Percentiles rank a stretch among this genome's conserved stretches.
These are phyloP conservation scores for Leccinum broughii DNA, from an alignment of 768 basidiomycete genomes.

Conservation along the genomic window DNA sequence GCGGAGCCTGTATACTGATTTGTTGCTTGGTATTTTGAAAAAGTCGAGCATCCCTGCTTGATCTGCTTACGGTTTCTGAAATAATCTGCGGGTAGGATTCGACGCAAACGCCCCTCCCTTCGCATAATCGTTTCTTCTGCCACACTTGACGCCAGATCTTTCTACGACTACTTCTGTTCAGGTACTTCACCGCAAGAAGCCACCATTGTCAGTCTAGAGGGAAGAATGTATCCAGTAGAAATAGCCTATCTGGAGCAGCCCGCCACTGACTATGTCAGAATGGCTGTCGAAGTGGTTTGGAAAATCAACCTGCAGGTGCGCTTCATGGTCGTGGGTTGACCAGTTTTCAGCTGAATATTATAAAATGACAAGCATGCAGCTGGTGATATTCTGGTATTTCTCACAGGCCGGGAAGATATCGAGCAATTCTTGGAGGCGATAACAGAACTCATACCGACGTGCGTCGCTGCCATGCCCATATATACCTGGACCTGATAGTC, in stretches of 20 bases:
- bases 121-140: slow-evolving; percentile 94
- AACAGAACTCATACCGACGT: slow-evolving; percentile 77
- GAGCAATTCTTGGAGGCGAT: slow-evolving; percentile 83
- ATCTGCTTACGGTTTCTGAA: slow-evolving; percentile 4
- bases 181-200: slow-evolving; percentile 66
- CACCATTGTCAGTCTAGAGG: slow-evolving; percentile 86
- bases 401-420: slow-evolving; percentile 97
- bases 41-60: slow-evolving; percentile 55
- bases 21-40: slow-evolving; percentile 88
- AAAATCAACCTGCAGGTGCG: slow-evolving; percentile 77
- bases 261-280: slow-evolving; percentile 74
- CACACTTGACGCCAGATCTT: slow-evolving; percentile 89
- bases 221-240: slow-evolving; percentile 94
- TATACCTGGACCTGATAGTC: slow-evolving; percentile 1
- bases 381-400: slow-evolving; percentile 91
- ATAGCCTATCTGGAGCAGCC: slow-evolving; percentile 84
- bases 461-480: slow-evolving; percentile 7
- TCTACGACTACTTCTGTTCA: slow-evolving; percentile 85
- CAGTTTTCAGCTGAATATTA: background rate
- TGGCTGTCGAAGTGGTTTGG: slow-evolving; percentile 82
- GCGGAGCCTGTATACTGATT: slow-evolving; percentile 91
- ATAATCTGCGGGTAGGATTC: slow-evolving; percentile 57
- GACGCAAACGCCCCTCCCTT: slow-evolving; percentile 85
- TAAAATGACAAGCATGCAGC: slow-evolving; percentile 55
- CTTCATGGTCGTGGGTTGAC: background rate